These are phyloP conservation scores for Chlorencoelia australis DNA, from an alignment of 2,329 filamentous ascomycete species.

Conservation along the genomic window DNA sequence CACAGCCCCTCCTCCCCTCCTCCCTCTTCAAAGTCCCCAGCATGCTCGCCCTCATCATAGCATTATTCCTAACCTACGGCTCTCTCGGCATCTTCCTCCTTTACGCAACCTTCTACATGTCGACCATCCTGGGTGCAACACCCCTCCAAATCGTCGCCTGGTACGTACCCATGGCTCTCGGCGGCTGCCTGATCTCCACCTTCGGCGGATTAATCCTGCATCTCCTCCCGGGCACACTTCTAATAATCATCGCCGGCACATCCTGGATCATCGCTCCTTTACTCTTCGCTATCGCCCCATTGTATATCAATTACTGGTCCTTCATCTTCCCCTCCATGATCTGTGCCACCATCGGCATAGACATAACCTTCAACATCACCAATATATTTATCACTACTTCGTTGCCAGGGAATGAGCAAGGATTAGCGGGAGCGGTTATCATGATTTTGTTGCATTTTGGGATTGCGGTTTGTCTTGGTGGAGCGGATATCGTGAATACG, in stretches of 20 bases:
- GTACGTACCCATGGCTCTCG: constrained; percentile 55
- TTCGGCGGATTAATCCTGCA: constrained; percentile 47
- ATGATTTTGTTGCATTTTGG: constrained; percentile 63
- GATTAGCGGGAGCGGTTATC: constrained; percentile 60
- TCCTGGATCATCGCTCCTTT: constrained; percentile 42
- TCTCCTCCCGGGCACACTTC: constrained; percentile 39
- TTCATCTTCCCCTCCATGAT: constrained; percentile 64
- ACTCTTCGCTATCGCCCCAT: constrained; percentile 43
- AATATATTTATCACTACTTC: constrained; percentile 71
- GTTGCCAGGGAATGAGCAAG: constrained; percentile 56
- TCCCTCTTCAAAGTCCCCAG: constrained; percentile 61
- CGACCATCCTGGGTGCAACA: constrained; percentile 39
- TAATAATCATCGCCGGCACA: constrained; percentile 41
- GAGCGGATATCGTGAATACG: constrained; percentile 55
- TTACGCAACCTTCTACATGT: constrained; percentile 58
- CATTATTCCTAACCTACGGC: constrained; percentile 58
- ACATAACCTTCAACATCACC: constrained; percentile 65
- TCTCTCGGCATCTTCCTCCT: constrained; percentile 59
- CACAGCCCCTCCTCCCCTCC: constrained; percentile 57
- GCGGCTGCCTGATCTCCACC: constrained; percentile 57
- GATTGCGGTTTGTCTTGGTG: constrained; percentile 60
- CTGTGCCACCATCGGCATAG: constrained; percentile 60
- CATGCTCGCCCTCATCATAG: constrained; percentile 52
- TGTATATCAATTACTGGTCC: constrained; percentile 44
- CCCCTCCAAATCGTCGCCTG: constrained; percentile 49